Base-by-base conservation (phyloP, 108 stramenopile genomes). In the Skeletonema grethae region DNA sequence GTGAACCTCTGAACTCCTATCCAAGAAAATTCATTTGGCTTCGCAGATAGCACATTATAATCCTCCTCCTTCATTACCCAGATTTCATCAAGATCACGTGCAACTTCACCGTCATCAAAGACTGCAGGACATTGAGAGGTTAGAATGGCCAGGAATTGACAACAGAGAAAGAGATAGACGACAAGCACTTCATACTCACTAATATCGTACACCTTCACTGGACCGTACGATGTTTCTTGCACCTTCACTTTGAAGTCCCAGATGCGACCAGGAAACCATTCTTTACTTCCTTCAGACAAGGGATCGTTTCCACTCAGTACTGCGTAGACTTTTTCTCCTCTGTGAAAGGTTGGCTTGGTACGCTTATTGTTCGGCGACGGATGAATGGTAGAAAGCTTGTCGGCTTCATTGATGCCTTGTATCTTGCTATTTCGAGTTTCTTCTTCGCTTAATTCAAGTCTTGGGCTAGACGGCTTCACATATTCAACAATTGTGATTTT, bases 31-130 rank as follows among this genome's bases (percentile, higher is more conserved):
- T 46, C 64, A 8, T 43, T 20, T 65, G 45, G 45, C 45, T 30
- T 31, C 10, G 31, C 39, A 38, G 45, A 65, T 7, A 65, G 22
- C 41, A 43, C 41, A 28, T 65, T 46, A 65, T 65, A 25, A 43
- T 65, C 64, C 30, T 13, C 64, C 22, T 65, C 45, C 45, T 65
- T 65, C 64, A 65, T 65, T 16, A 65, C 64, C 25, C 39, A 65
- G 12, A 65, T 32, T 10, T 65, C 64, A 48, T 65, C 48, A 30
- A 65, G 43, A 2, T n/a, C n/a, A 3, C 9, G 7, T 65, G 22
- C 64, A 5, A 46, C 48, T n/a, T 50, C 29, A 15, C 64, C 64
- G 15, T 65, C 64, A 20, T 65, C 64, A 29, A 48, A 65, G 24
- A 65, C 41, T 43, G 41, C 15, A 43, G 15, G 41, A 43, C 5